Percentiles rank a stretch among this genome's conserved stretches.
Evolutionary conservation across 225 moss, liverwort and hornwort genomes (phyloP).

Genomic region (Pleurozium schreberi): DNA sequence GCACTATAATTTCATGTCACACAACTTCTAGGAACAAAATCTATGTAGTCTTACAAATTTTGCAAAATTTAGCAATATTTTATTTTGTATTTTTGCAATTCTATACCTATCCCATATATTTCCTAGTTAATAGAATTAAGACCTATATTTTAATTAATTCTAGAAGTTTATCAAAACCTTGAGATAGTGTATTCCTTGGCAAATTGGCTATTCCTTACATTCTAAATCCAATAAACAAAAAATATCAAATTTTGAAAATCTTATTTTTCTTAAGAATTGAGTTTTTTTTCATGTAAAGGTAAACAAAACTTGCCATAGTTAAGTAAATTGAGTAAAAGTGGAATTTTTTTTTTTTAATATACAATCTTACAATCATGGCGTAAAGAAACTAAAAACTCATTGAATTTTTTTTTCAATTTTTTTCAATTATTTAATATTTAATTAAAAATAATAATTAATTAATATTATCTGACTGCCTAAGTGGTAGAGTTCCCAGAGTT

Average conservation of each 20-base stretch:
- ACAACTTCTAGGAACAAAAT: neutral
- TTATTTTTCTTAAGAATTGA: neutral
- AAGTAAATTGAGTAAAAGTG: too few species aligned
- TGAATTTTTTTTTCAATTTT: too few species aligned
- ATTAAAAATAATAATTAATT: too few species aligned
- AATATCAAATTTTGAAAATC: neutral
- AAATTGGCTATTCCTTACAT: fast-evolving
- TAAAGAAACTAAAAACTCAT: too few species aligned
- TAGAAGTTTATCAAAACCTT: neutral
- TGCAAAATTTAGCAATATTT: fast-evolving
- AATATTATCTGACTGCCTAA: too few species aligned
- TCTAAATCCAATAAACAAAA: fast-evolving
- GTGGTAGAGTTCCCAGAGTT: too few species aligned
- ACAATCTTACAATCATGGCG: neutral
- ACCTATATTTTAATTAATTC: too few species aligned
- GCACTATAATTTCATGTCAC: fast-evolving
- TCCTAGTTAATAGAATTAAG: fast-evolving
- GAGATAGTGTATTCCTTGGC: neutral
- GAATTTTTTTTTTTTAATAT: too few species aligned
- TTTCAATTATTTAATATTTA: too few species aligned
- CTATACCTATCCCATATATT: neutral
- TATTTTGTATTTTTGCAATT: neutral
- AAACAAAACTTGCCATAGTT: fast-evolving
- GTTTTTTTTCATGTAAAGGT: fast-evolving
- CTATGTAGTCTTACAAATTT: neutral